A percentile compares a stretch with the other conserved stretches of the same genome.
phyloP scores from a whole-genome alignment of 2,329 filamentous ascomycete species.

The Colletotrichum sp. region DNA sequence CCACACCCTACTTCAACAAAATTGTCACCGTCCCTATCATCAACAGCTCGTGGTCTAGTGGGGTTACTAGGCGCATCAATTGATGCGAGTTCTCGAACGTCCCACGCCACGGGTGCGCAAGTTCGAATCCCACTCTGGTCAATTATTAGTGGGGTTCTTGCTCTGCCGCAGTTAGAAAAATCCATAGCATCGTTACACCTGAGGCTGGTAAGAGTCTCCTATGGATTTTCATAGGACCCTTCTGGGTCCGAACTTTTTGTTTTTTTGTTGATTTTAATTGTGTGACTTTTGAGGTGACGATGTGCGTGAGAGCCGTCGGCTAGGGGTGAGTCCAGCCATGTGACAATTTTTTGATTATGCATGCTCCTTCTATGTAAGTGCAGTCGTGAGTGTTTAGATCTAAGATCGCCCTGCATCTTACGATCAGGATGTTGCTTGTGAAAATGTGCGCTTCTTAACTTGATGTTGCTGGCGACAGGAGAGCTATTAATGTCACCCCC shows the following conservation, averaged over 20 bases:
- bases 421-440: rapidly evolving
- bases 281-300: rapidly evolving
- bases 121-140: not conserved
- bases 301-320: rapidly evolving
- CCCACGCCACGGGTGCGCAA: not conserved
- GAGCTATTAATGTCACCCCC: rapidly evolving
- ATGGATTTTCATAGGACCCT: not conserved
- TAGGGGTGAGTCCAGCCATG: not conserved
- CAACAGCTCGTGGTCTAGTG: not conserved
- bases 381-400: rapidly evolving
- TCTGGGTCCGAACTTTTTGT: not conserved
- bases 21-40: not conserved
- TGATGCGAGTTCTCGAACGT: not conserved
- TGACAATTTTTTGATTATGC: no score
- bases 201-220: not conserved
- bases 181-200: not conserved
- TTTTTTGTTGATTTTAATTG: rapidly evolving
- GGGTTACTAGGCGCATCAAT: not conserved
- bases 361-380: not conserved
- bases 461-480: not conserved
- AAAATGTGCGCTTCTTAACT: rapidly evolving
- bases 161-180: not conserved
- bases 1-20: not conserved
- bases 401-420: rapidly evolving
- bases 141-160: not conserved